Percentiles rank a stretch among this genome's conserved stretches.
Conservation (phyloP, 176 grass and related monocot genomes). For the Chrysopogon serrulatus region DNA sequence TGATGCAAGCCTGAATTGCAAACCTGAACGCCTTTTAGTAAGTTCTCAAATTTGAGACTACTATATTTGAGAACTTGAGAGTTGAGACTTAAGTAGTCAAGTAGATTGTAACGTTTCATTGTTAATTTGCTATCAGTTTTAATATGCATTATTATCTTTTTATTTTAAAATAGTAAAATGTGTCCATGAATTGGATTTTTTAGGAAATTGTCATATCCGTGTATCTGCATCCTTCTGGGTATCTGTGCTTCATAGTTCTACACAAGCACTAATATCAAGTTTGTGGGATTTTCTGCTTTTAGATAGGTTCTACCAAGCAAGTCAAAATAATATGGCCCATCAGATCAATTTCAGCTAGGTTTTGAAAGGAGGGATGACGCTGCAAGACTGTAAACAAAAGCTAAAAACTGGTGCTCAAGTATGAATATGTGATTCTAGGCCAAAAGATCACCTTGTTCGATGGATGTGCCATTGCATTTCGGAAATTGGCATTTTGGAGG, state of each 20-base stretch:
- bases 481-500: conserved; percentile 95
- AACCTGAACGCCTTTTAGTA: background rate
- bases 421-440: background rate
- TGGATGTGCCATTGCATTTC: conserved; percentile 95
- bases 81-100: background rate
- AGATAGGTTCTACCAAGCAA: background rate
- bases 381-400: background rate
- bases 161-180: background rate
- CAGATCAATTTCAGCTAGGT: background rate
- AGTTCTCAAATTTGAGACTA: background rate
- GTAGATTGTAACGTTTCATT: background rate
- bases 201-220: background rate
- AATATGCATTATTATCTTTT: background rate
- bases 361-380: background rate
- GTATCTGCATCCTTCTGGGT: no score
- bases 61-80: background rate
- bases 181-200: background rate
- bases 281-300: background rate
- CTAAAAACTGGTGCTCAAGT: background rate
- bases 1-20: background rate
- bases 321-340: background rate
- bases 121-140: background rate
- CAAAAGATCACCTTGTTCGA: conserved; percentile 73
- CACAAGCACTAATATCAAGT: background rate
- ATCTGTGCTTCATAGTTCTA: background rate